Evolutionary conservation across 495 filamentous ascomycete species (phyloP).

Genomic region (Aspergillus coremiiformis): DNA sequence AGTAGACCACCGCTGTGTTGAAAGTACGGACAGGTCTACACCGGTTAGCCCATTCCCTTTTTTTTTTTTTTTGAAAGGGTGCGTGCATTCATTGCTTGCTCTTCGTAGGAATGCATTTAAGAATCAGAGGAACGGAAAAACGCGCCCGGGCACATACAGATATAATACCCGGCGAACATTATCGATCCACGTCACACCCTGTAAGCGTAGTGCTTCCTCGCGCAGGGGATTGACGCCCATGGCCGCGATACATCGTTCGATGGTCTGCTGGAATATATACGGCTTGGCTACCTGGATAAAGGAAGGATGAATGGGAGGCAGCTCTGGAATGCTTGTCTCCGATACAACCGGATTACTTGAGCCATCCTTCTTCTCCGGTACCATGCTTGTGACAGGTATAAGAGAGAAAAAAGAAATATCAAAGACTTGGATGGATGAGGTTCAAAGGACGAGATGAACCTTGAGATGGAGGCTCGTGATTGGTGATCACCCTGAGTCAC

Average conservation of each 20-base stretch:
- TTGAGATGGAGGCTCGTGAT: conserved; percentile 5
- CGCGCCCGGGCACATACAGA: conserved; percentile 43
- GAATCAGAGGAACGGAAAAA: not conserved
- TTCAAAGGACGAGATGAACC: conserved; percentile 1
- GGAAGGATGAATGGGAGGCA: conserved; percentile 56
- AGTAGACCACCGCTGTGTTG: conserved; percentile 76
- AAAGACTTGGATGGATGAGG: not conserved
- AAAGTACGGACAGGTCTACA: conserved; percentile 73
- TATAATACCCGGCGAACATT: conserved; percentile 62
- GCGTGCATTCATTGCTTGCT: not conserved
- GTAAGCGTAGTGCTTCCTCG: conserved; percentile 64
- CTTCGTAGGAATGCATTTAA: not conserved
- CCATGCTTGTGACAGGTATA: conserved; percentile 13
- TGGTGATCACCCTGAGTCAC: not conserved
- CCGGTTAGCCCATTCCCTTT: not conserved
- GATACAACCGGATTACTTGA: conserved; percentile 4
- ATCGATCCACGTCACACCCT: conserved; percentile 76
- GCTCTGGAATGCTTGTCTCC: conserved; percentile 18
- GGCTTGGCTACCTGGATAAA: conserved; percentile 64
- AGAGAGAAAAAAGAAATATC: not conserved
- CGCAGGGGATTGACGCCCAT: conserved; percentile 49
- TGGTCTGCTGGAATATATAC: conserved; percentile 57
- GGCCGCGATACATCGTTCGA: conserved; percentile 49
- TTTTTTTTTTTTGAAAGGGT: not conserved
- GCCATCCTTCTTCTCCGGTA: conserved; percentile 17